These are phyloP conservation scores for Podospora pseudocomata DNA, from an alignment of 495 filamentous ascomycete genomes.

Conservation along the genomic window DNA sequence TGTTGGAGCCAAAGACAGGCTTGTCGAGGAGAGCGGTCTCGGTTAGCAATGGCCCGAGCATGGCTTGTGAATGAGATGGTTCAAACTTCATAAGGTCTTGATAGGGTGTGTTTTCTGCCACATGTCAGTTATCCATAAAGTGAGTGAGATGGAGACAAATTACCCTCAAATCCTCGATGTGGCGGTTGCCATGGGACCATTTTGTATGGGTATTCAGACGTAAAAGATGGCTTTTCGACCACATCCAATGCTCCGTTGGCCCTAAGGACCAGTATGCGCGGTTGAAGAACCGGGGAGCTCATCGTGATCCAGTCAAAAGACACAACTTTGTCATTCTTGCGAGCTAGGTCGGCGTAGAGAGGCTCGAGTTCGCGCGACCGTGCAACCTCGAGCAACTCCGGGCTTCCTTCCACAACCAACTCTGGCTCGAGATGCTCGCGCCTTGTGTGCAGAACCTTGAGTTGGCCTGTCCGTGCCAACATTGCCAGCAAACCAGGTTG, in stretches of 20 bases:
- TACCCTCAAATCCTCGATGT: conserved; percentile 46
- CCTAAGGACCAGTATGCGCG: conserved; percentile 63
- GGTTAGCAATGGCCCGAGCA: conserved; percentile 45
- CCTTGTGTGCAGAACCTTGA: conserved; percentile 68
- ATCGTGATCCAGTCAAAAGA: conserved; percentile 81
- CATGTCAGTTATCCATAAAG: conserved; percentile 6
- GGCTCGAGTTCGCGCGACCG: conserved; percentile 53
- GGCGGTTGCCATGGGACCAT: conserved; percentile 47
- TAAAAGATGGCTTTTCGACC: conserved; percentile 57
- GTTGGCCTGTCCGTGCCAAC: conserved; percentile 71
- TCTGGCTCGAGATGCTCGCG: conserved; percentile 53
- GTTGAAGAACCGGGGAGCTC: conserved; percentile 56
- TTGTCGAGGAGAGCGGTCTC: conserved; percentile 41
- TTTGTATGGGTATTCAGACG: conserved; percentile 47
- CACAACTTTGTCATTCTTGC: conserved; percentile 62
- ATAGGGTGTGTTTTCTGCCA: conserved; percentile 41
- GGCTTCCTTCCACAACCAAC: conserved; percentile 37
- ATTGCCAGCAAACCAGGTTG: conserved; percentile 70
- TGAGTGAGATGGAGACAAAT: conserved; percentile 3
- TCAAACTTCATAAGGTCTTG: conserved; percentile 47
- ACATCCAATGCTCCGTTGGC: conserved; percentile 66
- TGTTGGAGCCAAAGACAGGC: conserved; percentile 44
- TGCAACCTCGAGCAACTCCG: conserved; percentile 51
- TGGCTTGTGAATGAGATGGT: conserved; percentile 36
- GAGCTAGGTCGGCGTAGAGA: conserved; percentile 42